phyloP scores from a whole-genome alignment of 2,329 filamentous ascomycete species.

The Macrophomina tecta region DNA sequence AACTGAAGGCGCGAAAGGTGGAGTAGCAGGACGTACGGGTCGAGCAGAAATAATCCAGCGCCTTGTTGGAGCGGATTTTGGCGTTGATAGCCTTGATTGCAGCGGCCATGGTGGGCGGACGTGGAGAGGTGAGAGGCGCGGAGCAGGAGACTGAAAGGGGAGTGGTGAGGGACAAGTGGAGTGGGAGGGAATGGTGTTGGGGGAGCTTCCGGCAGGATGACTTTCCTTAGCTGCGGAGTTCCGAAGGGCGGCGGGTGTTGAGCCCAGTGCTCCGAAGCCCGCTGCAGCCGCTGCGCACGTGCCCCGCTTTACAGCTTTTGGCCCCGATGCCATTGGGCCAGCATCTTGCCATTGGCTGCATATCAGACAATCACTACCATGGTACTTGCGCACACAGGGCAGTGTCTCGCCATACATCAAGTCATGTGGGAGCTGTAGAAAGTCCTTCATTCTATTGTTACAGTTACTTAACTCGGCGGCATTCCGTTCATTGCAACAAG shows the following conservation, averaged over 20 bases:
- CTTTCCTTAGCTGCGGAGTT: constrained; percentile 24
- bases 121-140: constrained; percentile 15
- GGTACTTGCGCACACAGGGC: no score
- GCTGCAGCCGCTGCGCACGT: constrained; percentile 13
- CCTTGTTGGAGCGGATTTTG: constrained; percentile 58
- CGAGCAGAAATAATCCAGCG: constrained; percentile 59
- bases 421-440: no score
- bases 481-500: not conserved
- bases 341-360: no score
- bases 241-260: constrained; percentile 24
- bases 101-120: constrained; percentile 53
- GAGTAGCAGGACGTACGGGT: constrained; percentile 53
- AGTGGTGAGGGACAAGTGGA: constrained; percentile 3
- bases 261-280: not conserved
- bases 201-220: constrained; percentile 16
- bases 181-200: constrained; percentile 20
- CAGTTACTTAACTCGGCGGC: not conserved
- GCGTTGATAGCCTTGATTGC: constrained; percentile 61
- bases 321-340: constrained; percentile 7
- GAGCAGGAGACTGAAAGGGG: not conserved
- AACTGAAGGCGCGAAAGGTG: constrained; percentile 21
- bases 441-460: no score
- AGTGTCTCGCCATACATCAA: no score
- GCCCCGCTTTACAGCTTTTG: constrained; percentile 12
- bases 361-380: no score